Conservation (phyloP, 306 rosid genomes). For the Pyrus communis region DNA sequence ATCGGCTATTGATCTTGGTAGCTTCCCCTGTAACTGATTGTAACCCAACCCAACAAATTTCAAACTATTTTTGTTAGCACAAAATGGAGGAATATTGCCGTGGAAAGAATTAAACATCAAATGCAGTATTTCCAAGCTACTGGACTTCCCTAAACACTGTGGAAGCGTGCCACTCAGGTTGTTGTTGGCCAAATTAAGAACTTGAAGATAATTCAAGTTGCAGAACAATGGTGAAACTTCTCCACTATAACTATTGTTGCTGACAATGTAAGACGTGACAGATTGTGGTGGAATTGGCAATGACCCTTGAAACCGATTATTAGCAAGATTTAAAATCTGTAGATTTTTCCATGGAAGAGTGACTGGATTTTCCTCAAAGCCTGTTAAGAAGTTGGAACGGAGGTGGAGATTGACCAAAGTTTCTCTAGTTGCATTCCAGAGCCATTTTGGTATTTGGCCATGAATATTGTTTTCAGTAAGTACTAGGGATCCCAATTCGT, state of each 20-base stretch:
- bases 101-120: neutral
- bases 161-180: neutral
- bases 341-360: neutral
- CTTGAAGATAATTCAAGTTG: neutral
- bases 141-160: neutral
- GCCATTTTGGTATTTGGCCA: constrained; percentile 26
- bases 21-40: constrained; percentile 9
- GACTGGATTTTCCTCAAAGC: constrained; percentile 1
- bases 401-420: neutral
- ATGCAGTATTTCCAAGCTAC: neutral
- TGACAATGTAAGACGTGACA: accelerated
- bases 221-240: neutral
- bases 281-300: constrained; percentile 4
- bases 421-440: constrained; percentile 11
- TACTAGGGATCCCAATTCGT: no score
- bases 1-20: constrained; percentile 9
- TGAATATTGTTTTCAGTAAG: constrained; percentile 1
- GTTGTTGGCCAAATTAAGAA: neutral
- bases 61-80: neutral
- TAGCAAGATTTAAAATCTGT: neutral
- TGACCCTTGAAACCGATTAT: constrained; percentile 9
- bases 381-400: neutral
- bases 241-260: neutral
- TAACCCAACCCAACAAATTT: constrained; percentile 3
- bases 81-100: neutral